Conservation (phyloP, 83 land plant species). For the Diphasiastrum complanatum region DNA sequence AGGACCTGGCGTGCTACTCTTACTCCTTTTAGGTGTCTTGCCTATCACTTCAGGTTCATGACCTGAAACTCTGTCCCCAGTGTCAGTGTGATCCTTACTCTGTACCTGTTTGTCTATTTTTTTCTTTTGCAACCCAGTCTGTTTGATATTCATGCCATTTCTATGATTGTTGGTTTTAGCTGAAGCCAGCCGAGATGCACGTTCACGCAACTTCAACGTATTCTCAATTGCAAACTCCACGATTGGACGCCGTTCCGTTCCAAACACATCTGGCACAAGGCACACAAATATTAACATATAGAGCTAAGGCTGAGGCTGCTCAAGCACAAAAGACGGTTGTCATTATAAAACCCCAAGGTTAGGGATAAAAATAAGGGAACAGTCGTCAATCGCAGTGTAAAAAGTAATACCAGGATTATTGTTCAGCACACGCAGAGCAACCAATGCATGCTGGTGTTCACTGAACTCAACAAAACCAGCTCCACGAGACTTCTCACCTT, state of each 20-base stretch:
- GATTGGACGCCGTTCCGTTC: slow-evolving; percentile 80
- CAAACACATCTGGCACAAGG: slow-evolving; percentile 64
- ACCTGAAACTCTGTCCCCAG: too few relatives aligned
- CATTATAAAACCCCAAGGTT: not conserved
- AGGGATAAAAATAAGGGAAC: not conserved
- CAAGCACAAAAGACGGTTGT: not conserved
- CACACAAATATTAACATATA: not conserved
- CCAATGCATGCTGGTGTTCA: slow-evolving; percentile 93
- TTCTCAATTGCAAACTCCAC: slow-evolving; percentile 94
- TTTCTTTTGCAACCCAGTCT: slow-evolving; percentile 4
- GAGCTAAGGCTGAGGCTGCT: not conserved
- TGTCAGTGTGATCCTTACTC: not conserved
- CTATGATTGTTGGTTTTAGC: not conserved
- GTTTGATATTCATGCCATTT: not conserved
- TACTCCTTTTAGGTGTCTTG: too few relatives aligned
- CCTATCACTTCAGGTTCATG: too few relatives aligned
- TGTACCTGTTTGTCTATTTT: not conserved
- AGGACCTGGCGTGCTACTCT: too few relatives aligned
- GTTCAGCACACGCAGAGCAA: slow-evolving; percentile 86
- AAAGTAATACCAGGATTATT: slow-evolving; percentile 77
- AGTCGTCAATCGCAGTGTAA: not conserved
- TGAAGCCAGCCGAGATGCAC: slow-evolving; percentile 19
- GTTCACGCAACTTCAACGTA: slow-evolving; percentile 44
- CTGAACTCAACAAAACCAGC: slow-evolving; percentile 89
- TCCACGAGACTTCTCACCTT: slow-evolving; percentile 69